Evolutionary conservation across 768 basidiomycete species (phyloP).

Genomic region (Boletus sp.): DNA sequence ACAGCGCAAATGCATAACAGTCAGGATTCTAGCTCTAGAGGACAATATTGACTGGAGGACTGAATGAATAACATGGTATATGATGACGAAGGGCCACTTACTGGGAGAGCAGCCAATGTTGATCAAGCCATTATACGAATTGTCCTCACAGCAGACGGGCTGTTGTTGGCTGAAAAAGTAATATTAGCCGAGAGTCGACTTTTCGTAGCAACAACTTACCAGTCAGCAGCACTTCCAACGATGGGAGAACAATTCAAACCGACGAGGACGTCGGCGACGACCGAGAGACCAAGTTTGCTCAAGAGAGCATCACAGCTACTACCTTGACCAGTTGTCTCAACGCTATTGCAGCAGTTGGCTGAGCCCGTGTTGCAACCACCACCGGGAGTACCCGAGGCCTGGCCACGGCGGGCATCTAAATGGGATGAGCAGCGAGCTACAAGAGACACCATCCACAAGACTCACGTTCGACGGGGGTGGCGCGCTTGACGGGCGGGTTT

Average conservation of each 20-base stretch:
- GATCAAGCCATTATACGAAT: constrained; percentile 36
- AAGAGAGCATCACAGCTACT: background rate
- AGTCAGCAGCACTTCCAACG: constrained; percentile 8
- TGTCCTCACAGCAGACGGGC: constrained; percentile 42
- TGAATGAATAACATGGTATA: background rate
- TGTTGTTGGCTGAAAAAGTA: constrained; percentile 28
- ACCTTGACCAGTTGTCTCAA: background rate
- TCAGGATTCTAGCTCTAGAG: constrained; percentile 16
- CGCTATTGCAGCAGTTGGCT: constrained; percentile 19
- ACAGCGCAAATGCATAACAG: background rate
- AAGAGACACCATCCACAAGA: background rate
- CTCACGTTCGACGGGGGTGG: constrained; percentile 35
- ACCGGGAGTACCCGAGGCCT: constrained; percentile 36
- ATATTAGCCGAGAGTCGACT: background rate
- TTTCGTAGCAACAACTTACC: constrained; percentile 10
- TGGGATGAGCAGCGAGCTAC: background rate
- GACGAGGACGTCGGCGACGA: background rate
- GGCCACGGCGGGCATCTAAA: constrained; percentile 35
- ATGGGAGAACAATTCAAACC: constrained; percentile 37
- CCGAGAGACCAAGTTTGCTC: rapidly evolving
- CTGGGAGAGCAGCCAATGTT: constrained; percentile 41
- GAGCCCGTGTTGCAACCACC: constrained; percentile 18
- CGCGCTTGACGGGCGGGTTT: constrained; percentile 39
- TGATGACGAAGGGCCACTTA: constrained; percentile 7
- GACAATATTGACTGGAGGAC: constrained; percentile 15